Evolutionary conservation across 495 filamentous ascomycete species (phyloP), one percentile per base, ranked within the genome.

Genomic region (Emericellopsis terricola): DNA sequence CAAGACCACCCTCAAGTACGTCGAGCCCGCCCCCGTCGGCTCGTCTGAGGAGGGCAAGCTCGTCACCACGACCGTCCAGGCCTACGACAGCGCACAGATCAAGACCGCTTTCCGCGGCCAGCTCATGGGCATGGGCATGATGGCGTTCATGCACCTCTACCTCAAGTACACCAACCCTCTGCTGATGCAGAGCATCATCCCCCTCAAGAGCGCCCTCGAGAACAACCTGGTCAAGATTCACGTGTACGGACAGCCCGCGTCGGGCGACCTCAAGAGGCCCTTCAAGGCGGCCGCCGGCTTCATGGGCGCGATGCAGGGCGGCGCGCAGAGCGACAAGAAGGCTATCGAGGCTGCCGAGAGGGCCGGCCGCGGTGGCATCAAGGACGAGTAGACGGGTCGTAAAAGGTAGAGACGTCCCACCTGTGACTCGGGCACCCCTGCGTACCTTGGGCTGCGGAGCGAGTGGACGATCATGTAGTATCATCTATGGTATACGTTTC

Each of bases 91-190:
- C 44, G 60, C 64, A 38, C 89, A 97, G 61, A 68, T 94, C 49
- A 77, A 76, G 60, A 66, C 67, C 43, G 63, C 81, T 44, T 78
- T 79, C 60, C 85, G 84, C 63, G 67, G 75, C 43, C 85, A 94
- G 55, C 59, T 92, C 42, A 94, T 92, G 78, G 89, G 89, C 33
- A 65, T 97, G 32, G 83, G 71, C 47, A 96, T 97, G 89, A 96
- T 96, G 89, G 71, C 58, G 41, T 76, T 94, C 50, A 96, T 97
- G 89, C 89, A 94, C 64, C 40, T 94, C 44, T 96, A 96, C 74
- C 76, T 97, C 65, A 81, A 93, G 59, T 96, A 94, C 78, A 94
- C 86, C 62, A 97, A 94, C 73, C 89, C 89, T 21, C 80, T 97
- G 24, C 61, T 96, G 50, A 91, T 97, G 68, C 89, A 97, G 71